Percentiles rank a stretch among this genome's conserved stretches.
These are phyloP conservation scores for Hypericum perforatum DNA, from an alignment of 345 rosid genomes.

Conservation along the genomic window DNA sequence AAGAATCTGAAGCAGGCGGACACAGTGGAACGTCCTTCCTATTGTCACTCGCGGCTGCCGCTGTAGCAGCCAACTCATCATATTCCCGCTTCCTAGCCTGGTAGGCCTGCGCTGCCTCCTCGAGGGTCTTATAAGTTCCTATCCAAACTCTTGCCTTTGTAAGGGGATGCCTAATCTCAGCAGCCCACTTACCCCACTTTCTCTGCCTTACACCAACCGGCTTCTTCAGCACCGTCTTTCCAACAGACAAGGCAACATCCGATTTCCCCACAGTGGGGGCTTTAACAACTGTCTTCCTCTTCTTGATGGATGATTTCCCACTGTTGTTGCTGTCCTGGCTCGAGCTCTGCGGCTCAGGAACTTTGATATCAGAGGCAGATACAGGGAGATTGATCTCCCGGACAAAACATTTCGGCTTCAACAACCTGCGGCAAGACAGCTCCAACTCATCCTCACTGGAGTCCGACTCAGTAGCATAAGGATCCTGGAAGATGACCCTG, in stretches of 20 bases:
- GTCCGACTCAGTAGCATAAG: conserved; percentile 84
- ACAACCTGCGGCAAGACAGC: neutral
- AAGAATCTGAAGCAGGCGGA: conserved; percentile 4
- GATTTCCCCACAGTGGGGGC: neutral
- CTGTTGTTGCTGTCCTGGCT: conserved; percentile 55
- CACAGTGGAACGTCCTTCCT: conserved; percentile 14
- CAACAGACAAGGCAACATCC: neutral
- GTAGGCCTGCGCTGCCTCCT: conserved; percentile 78
- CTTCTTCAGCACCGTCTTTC: neutral
- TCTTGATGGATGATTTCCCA: conserved; percentile 24
- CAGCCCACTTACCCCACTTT: conserved; percentile 93
- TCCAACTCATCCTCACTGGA: conserved; percentile 71
- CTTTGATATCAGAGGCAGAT: neutral
- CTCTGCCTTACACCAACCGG: conserved; percentile 71
- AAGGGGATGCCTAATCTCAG: conserved; percentile 66
- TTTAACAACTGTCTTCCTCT: conserved; percentile 16
- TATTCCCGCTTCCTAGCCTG: conserved; percentile 53
- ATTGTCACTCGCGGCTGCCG: conserved; percentile 20
- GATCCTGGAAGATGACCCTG: conserved; percentile 62
- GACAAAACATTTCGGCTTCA: conserved; percentile 38
- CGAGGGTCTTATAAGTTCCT: conserved; percentile 58
- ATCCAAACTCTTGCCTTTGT: conserved; percentile 56
- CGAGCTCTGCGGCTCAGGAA: conserved; percentile 39
- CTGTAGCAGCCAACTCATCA: conserved; percentile 21
- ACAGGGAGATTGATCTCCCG: conserved; percentile 47